Percentiles rank a stretch among this genome's conserved stretches.
Conservation (phyloP, 306 rosid genomes). For the Quillaja saponaria region DNA sequence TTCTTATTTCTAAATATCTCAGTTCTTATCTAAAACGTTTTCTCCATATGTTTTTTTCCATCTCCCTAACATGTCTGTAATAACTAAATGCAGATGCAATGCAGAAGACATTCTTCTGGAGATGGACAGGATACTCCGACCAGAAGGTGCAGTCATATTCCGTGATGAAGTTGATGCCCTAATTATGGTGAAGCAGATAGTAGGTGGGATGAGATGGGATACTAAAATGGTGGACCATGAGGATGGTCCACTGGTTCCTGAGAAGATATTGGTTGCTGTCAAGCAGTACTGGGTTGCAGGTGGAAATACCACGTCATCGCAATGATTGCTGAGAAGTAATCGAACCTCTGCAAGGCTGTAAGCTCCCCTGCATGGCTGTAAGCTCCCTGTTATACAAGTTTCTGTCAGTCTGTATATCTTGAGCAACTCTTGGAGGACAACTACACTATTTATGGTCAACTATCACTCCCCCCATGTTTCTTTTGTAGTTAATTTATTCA, state of each 20-base stretch:
- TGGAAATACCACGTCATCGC: conserved; percentile 66
- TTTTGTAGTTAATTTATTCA: conserved; percentile 27
- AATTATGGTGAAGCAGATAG: conserved; percentile 68
- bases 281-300: conserved; percentile 90
- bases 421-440: conserved; percentile 27
- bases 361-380: background rate
- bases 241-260: conserved; percentile 92
- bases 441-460: conserved; percentile 24
- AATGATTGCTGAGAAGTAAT: conserved; percentile 29
- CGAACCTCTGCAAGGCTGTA: background rate
- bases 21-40: background rate
- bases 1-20: no score
- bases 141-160: conserved; percentile 89
- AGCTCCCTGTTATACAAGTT: conserved; percentile 18
- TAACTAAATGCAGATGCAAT: conserved; percentile 60
- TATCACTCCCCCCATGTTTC: conserved; percentile 23
- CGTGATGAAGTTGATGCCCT: conserved; percentile 79
- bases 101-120: conserved; percentile 85
- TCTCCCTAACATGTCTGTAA: background rate
- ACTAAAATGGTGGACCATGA: conserved; percentile 93
- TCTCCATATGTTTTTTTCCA: background rate
- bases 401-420: conserved; percentile 26
- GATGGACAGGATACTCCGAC: conserved; percentile 93
- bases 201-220: conserved; percentile 92
- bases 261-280: conserved; percentile 84